A percentile compares a stretch with the other conserved stretches of the same genome.
These are phyloP conservation scores for Ashbya aceris DNA, from an alignment of 1,139 yeast species.

Conservation along the genomic window DNA sequence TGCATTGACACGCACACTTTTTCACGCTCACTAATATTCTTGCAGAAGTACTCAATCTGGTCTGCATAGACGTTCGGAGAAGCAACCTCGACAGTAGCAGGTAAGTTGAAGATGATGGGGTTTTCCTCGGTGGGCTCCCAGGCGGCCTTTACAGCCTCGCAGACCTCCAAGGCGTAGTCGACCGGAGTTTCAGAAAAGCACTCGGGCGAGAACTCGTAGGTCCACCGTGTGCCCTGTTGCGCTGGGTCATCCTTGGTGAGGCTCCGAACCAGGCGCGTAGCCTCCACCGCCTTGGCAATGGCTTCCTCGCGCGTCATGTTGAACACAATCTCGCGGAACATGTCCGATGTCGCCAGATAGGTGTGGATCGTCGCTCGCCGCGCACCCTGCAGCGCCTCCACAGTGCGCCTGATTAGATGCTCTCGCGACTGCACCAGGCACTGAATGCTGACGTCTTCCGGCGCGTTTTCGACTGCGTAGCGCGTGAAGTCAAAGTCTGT, in stretches of 20 bases:
- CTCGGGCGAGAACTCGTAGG: conserved; percentile 91
- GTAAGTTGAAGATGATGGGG: conserved; percentile 90
- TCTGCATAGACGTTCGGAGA: conserved; percentile 94
- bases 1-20: conserved; percentile 84
- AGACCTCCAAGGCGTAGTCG: conserved; percentile 73
- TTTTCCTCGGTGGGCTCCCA: conserved; percentile 81
- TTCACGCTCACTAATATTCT: conserved; percentile 72
- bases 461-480: conserved; percentile 85
- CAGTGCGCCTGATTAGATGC: conserved; percentile 78
- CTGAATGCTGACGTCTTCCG: conserved; percentile 87
- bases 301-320: conserved; percentile 78
- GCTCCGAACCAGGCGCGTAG: conserved; percentile 68
- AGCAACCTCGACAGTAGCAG: conserved; percentile 97
- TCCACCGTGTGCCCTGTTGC: conserved; percentile 69
- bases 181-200: conserved; percentile 84
- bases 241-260: conserved; percentile 84
- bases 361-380: conserved; percentile 84
- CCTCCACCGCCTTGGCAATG: conserved; percentile 68
- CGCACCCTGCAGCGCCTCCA: conserved; percentile 83
- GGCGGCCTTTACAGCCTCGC: conserved; percentile 91
- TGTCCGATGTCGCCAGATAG: conserved; percentile 84
- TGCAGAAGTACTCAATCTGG: conserved; percentile 84
- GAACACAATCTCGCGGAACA: conserved; percentile 86
- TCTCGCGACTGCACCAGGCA: conserved; percentile 90
- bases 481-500: conserved; percentile 94